Base-by-base conservation (phyloP, 768 basidiomycete species). In the Leccinellum albellum region DNA sequence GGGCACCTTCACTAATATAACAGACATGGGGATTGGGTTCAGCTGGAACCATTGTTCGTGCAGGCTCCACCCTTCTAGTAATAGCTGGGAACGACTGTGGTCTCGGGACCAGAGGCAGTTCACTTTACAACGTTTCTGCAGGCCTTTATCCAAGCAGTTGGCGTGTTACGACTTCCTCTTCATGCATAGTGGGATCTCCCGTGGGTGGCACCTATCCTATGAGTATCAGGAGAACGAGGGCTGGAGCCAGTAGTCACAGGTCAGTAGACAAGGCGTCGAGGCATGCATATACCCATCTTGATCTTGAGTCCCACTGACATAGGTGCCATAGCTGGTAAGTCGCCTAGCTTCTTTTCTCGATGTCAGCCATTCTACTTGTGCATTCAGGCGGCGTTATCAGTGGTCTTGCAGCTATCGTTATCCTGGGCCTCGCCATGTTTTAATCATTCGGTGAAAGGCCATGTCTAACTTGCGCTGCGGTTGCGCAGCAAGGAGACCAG, bases 191-290 rank as follows among this genome's bases (percentile, higher is more conserved):
- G 10, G 89, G 88, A 3, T 76, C 74, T 54, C 88, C 90, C 6
- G 90, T 90, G 21, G 90, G 90, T 37, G 89, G 88, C 0, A 75
- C 75, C 35, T 88, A 87, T 66, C 82, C 86, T 0, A 90, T 88
- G 0, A 78, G 77, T 49, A 70, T 76, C 20, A 73, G 68, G 6
- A 64, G 73, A 12, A 66, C 68, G 23, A 74, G 71, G 3, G 61
- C 57, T n/a, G n/a, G n/a, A n/a, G 60, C 69, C 28, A 60, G 12
- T 29, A 48, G 70, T 17, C 59, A 70, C 29, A 68, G 75, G 60
- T 64, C 50, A 55, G 69, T 61, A 50, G 55, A 32, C 48, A 50
- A 37, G 42, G 29, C 17, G 49, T 48, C n/a, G n/a, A n/a, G n/a
- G n/a, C n/a, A 4, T 9, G 28, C 55, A 49, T 26, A 24, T 10